Conservation (phyloP, 75 land plant species). For the Picea glauca region DNA sequence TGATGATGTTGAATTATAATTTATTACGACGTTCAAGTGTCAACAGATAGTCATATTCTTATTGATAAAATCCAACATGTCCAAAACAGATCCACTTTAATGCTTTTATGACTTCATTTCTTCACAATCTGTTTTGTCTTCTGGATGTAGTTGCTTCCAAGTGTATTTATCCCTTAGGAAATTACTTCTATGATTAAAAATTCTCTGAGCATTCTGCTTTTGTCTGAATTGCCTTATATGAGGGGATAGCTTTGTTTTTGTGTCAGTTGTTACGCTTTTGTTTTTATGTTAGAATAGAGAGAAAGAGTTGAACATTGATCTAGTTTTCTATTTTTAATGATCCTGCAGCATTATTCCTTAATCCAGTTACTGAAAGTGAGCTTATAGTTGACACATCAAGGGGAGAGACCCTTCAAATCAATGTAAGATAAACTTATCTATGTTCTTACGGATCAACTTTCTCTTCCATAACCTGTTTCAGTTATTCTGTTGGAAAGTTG, state of each 20-base stretch:
- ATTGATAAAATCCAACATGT: neutral
- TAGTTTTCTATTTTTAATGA: slow-evolving; percentile 3
- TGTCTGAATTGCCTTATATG: neutral
- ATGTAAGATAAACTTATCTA: slow-evolving; percentile 31
- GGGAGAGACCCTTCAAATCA: slow-evolving; percentile 85
- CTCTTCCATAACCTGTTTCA: no score
- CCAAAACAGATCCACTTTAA: neutral
- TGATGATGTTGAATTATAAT: no score
- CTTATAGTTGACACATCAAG: slow-evolving; percentile 92
- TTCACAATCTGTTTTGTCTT: neutral
- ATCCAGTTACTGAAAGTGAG: slow-evolving; percentile 71
- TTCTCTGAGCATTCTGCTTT: neutral
- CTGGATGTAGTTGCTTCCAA: neutral
- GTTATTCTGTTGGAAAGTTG: no score
- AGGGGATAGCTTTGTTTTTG: neutral
- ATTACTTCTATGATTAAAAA: neutral
- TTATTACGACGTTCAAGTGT: no score
- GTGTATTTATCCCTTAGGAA: neutral
- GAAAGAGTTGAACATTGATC: neutral
- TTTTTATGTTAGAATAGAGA: neutral
- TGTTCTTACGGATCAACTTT: neutral
- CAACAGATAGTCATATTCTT: no score
- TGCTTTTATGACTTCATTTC: neutral
- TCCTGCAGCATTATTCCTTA: slow-evolving; percentile 68
- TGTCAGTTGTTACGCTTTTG: neutral